Evolutionary conservation across 2,329 filamentous ascomycete genomes (phyloP).

Genomic region (Ustulina deusta): DNA sequence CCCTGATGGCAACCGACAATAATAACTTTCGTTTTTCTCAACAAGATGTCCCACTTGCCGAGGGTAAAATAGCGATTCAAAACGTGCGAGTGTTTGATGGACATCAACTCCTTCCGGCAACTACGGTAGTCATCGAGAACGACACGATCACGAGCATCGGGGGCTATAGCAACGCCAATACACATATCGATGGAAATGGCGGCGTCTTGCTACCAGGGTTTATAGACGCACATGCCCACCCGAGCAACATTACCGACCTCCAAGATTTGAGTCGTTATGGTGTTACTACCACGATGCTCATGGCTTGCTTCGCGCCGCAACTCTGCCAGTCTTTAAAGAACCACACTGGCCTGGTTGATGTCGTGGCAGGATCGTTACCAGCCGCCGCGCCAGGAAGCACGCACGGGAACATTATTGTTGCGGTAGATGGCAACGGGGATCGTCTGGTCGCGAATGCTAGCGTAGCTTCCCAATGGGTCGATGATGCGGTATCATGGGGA

Average conservation of each 20-base stretch:
- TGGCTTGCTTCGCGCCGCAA: constrained; percentile 32
- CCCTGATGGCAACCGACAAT: constrained; percentile 1
- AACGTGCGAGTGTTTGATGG: constrained; percentile 36
- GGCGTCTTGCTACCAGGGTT: constrained; percentile 31
- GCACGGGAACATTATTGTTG: constrained; percentile 24
- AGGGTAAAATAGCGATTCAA: constrained; percentile 15
- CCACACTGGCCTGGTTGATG: constrained; percentile 28
- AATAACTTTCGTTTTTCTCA: constrained; percentile 20
- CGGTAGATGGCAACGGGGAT: constrained; percentile 29
- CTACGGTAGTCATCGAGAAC: constrained; percentile 26
- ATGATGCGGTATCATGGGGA: constrained; percentile 26
- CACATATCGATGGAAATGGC: constrained; percentile 24
- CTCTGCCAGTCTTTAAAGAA: constrained; percentile 28
- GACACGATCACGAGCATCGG: constrained; percentile 22
- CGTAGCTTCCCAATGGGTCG: constrained; percentile 28
- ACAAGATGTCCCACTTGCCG: background rate
- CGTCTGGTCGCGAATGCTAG: constrained; percentile 27
- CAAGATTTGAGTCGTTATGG: constrained; percentile 33
- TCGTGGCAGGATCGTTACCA: constrained; percentile 26
- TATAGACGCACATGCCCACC: constrained; percentile 35
- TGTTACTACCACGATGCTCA: constrained; percentile 31
- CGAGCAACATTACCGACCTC: constrained; percentile 25
- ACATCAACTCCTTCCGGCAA: constrained; percentile 17
- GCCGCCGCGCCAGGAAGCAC: constrained; percentile 31
- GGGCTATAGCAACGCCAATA: background rate